Conservation (phyloP, 345 rosid species). For the Citrus cavaleriei region DNA sequence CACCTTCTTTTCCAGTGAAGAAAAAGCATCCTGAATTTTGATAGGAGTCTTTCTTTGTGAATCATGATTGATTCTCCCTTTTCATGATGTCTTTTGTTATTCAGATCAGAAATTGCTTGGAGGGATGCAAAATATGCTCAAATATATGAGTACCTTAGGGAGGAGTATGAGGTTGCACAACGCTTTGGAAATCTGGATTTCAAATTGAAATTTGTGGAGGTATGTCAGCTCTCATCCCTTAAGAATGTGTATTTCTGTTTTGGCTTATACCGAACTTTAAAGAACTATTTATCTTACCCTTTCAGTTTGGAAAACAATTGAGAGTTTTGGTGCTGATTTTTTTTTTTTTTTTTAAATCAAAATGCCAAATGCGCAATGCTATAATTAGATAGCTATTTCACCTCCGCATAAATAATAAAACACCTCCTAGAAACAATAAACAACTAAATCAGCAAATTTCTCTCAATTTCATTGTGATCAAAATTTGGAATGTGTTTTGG, state of each 20-base stretch:
- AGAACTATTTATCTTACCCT: neutral
- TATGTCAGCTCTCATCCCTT: slow-evolving; percentile 20
- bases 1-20: neutral
- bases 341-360: neutral
- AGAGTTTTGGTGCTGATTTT: neutral
- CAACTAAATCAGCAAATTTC: neutral
- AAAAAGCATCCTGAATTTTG: neutral
- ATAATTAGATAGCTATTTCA: neutral
- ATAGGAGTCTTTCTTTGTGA: neutral
- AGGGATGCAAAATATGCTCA: slow-evolving; percentile 90
- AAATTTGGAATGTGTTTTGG: neutral
- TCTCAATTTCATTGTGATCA: neutral
- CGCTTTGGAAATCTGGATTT: slow-evolving; percentile 83
- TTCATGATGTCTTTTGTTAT: slow-evolving; percentile 8
- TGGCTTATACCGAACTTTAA: neutral
- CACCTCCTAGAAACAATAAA: neutral
- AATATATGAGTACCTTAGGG: slow-evolving; percentile 83
- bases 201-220: slow-evolving; percentile 92
- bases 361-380: neutral
- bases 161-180: slow-evolving; percentile 90
- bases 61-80: neutral
- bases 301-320: neutral
- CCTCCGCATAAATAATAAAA: neutral
- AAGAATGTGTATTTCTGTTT: neutral
- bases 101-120: slow-evolving; percentile 97